Evolutionary conservation across 306 rosid genomes (phyloP).

Genomic region (Castanopsis chinensis): DNA sequence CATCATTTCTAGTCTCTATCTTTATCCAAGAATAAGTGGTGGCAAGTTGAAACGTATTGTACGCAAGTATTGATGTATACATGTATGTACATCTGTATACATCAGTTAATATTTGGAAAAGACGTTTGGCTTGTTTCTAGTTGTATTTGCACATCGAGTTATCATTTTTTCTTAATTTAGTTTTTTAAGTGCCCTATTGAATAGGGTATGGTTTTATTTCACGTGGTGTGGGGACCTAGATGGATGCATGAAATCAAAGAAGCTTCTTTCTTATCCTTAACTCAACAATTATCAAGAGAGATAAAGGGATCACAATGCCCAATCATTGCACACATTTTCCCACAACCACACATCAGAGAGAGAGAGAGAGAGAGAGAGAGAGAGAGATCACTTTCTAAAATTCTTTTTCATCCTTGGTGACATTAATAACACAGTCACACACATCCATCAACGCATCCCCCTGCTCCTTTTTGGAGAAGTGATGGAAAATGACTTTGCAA

Average conservation of each 20-base stretch:
- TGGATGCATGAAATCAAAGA: slow-evolving; percentile 32
- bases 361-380: neutral
- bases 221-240: slow-evolving; percentile 45
- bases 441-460: slow-evolving; percentile 12
- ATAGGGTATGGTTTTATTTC: slow-evolving; percentile 26
- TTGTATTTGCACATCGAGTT: no score
- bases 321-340: slow-evolving; percentile 33
- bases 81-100: no score
- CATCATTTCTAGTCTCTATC: no score
- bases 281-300: slow-evolving; percentile 29
- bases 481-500: slow-evolving; percentile 20
- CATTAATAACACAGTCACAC: neutral
- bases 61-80: no score
- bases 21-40: no score
- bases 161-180: no score
- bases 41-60: no score
- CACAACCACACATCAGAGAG: slow-evolving; percentile 24
- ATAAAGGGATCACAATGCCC: slow-evolving; percentile 21
- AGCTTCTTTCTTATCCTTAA: slow-evolving; percentile 22
- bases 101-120: no score
- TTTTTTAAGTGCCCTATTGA: neutral
- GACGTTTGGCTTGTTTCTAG: no score
- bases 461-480: neutral
- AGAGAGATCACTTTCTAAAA: neutral
- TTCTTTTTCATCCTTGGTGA: neutral